phyloP scores from a whole-genome alignment of 768 basidiomycete species.

The Boletus speciosus region DNA sequence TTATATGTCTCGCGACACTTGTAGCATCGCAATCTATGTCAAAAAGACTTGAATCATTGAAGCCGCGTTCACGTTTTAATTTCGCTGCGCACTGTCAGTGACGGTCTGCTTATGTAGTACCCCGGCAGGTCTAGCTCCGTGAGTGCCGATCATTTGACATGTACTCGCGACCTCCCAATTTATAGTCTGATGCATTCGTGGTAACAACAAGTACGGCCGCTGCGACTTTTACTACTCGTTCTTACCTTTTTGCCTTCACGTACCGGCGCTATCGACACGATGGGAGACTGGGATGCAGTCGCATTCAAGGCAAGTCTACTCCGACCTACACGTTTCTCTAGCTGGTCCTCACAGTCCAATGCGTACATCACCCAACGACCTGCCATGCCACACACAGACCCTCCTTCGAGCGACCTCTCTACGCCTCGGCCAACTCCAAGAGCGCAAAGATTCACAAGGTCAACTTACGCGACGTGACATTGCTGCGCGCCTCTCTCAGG shows the following conservation, averaged over 20 bases:
- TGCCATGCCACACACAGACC: constrained; percentile 36
- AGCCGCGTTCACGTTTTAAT: background rate
- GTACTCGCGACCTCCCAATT: background rate
- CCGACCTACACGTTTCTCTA: background rate
- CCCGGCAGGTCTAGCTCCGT: background rate
- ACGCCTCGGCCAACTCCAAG: constrained; percentile 65
- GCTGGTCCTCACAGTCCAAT: background rate
- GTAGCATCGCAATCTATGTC: background rate
- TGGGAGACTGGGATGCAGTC: constrained; percentile 30
- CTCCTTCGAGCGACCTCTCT: constrained; percentile 63
- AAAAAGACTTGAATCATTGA: background rate
- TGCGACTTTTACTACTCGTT: background rate
- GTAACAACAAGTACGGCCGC: background rate
- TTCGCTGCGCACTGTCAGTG: background rate
- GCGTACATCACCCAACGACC: background rate
- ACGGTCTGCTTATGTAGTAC: too few relatives aligned
- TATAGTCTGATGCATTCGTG: background rate
- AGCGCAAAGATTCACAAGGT: constrained; percentile 62
- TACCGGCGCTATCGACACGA: constrained; percentile 2
- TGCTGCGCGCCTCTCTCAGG: constrained; percentile 59
- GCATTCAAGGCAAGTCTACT: constrained; percentile 28
- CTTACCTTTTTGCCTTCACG: background rate
- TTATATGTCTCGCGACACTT: background rate
- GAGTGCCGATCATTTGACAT: background rate
- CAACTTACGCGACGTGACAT: constrained; percentile 65